Base-by-base conservation (phyloP, 805 yeast genomes). In the Candida manassasensis region DNA sequence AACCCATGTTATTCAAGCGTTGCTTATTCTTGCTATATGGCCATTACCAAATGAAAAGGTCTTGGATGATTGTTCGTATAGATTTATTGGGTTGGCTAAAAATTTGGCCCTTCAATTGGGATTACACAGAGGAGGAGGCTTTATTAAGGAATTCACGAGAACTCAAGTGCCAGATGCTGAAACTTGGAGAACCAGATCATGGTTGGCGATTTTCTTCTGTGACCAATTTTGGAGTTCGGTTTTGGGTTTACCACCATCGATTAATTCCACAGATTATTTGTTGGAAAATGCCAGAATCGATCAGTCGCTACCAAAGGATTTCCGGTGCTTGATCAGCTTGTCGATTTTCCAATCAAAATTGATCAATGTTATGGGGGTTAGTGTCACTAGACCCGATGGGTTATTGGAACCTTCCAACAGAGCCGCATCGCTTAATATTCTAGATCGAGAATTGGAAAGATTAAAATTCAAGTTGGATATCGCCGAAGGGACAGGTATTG, bases 81-180 rank as follows among this genome's bases (percentile, higher is more conserved):
- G 97, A 50, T 89, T 87, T 57, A 79, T 85, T 12, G 95, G 94
- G 0, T 66, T 89, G 29, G 96, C 96, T 1, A 86, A 87, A 46
- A 79, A 81, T 40, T 63, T 89, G 34, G 85, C 94, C 0, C 74
- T 83, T 44, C 97, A 89, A 55, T 62, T 89, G 22, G 97, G 97
- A 8, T 67, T 89, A 41, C 97, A 89, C 58, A 67, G 96, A 44
- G 71, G 73, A 3, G 97, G 96, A 17, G 84, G 84, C 53, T 89
- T 89, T 55, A 86, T 89, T 45, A 78, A 83, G 43, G 97, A 89
- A 51, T 89, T 89, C 47, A 81, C 94, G 5, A 71, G 97, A 50
- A 84, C 90, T 19, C 97, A 89, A 53, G 93, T 84, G 4, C 90
- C 90, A 0, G 87, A 89, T 58, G 90, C 96, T 4, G 96, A 86